Conservation (phyloP, 495 filamentous ascomycete species). For the Penicillium pulvis region DNA sequence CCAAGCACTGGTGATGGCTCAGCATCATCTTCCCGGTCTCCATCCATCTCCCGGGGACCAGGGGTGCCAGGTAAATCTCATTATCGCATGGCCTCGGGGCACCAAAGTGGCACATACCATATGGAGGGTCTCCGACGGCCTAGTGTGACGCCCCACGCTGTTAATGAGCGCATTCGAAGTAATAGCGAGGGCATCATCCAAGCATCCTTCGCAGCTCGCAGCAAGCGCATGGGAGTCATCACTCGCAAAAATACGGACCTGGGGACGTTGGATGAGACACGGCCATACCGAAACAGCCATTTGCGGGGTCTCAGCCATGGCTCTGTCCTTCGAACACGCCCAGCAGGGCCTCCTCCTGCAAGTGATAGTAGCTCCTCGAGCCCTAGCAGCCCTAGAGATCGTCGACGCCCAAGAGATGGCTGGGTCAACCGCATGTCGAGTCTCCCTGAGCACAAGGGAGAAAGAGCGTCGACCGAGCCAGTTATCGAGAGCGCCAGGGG, state of each 20-base stretch:
- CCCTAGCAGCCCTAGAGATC: conserved; percentile 58
- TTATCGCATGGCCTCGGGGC: conserved; percentile 75
- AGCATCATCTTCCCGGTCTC: conserved; percentile 57
- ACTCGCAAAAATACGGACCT: conserved; percentile 73
- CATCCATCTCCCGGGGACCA: conserved; percentile 65
- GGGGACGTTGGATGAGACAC: conserved; percentile 72
- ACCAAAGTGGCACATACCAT: conserved; percentile 53
- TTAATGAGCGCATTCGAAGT: conserved; percentile 82
- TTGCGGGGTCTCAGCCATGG: conserved; percentile 80
- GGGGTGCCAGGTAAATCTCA: conserved; percentile 77
- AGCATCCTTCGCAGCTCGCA: conserved; percentile 56
- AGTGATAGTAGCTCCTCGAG: conserved; percentile 55
- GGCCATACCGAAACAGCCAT: conserved; percentile 74
- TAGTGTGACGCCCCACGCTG: conserved; percentile 62
- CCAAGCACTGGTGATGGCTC: conserved; percentile 59
- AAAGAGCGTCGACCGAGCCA: conserved; percentile 58
- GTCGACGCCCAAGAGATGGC: conserved; percentile 49
- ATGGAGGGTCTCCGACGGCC: conserved; percentile 65
- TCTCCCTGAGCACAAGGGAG: conserved; percentile 76
- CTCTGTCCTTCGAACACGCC: conserved; percentile 66
- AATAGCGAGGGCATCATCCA: conserved; percentile 84
- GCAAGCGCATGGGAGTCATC: conserved; percentile 83
- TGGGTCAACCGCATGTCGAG: conserved; percentile 80
- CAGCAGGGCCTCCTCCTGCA: conserved; percentile 38
- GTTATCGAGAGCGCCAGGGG: conserved; percentile 80